Base-by-base conservation (phyloP, 371 early-diverging fungal genomes). In the Circinella umbellata region DNA sequence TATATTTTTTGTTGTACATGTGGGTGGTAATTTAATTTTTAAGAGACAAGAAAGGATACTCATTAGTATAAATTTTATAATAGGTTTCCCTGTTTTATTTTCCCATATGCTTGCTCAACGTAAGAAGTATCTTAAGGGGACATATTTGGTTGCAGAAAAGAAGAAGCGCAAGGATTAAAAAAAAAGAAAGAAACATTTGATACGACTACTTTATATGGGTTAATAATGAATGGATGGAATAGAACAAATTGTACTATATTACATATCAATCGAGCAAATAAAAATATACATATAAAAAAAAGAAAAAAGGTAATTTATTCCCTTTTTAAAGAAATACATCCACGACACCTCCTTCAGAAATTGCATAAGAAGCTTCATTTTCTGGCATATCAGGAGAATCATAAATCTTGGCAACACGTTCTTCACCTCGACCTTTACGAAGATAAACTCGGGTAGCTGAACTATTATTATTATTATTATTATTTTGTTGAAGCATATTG, bases 51-150 rank as follows among this genome's bases (percentile, higher is more conserved):
- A 15, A n/a, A 51, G 7, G 5, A 17, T 47, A 47, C 0, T 47
- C 0, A 47, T 47, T 15, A 3, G 3, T 15, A 47, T 47, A 47
- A 27, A 62, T 54, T 18, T 51, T 68, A 4, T 13, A n/a, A 42
- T 71, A 80, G 81, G 94, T 11, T 93, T 96, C 80, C 94, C 88
- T 73, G 81, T 88, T 65, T 88, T 96, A 86, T 96, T 95, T 80
- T 89, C 90, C 4, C 93, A 97, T 79, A 97, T 97, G 98, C 86
- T 94, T 54, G 79, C 85, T 60, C 97, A 97, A 82, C 90, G 97
- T 67, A 80, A 84, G 64, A 94, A 93, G 79, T 88, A 89, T 63
- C 80, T 95, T 27, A 64, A 66, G 61, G 68, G 71, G 20, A 70
- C 51, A 11, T 39, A 67, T 62, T 20, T 62, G 39, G 63, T 62